A percentile compares a stretch with the other conserved stretches of the same genome.
Evolutionary conservation across 805 yeast species (phyloP).

Genomic region (Teunomyces tritomae): DNA sequence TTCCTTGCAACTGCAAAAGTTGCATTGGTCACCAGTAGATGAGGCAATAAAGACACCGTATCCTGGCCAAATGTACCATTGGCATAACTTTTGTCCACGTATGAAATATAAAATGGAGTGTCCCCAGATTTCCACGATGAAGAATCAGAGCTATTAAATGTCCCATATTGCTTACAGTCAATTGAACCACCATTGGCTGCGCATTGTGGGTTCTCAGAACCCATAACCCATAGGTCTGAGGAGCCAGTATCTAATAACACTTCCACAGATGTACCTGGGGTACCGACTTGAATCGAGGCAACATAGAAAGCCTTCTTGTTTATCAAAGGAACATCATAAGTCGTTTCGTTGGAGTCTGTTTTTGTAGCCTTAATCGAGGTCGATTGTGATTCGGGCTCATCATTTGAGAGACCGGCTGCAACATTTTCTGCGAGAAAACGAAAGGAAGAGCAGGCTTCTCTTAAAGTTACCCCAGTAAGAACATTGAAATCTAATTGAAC

Average conservation of each 20-base stretch:
- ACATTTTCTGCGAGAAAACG: not conserved
- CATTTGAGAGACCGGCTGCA: not conserved
- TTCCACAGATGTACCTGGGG: slow-evolving; percentile 52
- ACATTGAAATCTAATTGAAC: slow-evolving; percentile 24
- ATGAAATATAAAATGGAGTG: slow-evolving; percentile 33
- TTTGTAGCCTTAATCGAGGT: not conserved
- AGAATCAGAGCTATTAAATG: slow-evolving; percentile 16
- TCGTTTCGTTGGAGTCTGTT: not conserved
- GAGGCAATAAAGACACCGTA: slow-evolving; percentile 13
- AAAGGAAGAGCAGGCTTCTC: slow-evolving; percentile 13
- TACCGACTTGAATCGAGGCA: slow-evolving; percentile 43
- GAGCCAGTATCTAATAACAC: slow-evolving; percentile 77
- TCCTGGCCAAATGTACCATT: slow-evolving; percentile 47
- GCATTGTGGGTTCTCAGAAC: slow-evolving; percentile 21
- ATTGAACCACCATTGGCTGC: slow-evolving; percentile 20
- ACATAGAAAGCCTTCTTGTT: slow-evolving; percentile 15
- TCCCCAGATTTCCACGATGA: slow-evolving; percentile 12
- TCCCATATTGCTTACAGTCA: slow-evolving; percentile 18
- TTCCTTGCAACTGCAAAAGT: slow-evolving; percentile 17
- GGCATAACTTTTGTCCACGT: slow-evolving; percentile 50
- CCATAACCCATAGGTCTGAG: slow-evolving; percentile 62
- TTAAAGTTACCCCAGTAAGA: slow-evolving; percentile 18
- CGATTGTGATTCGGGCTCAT: not conserved
- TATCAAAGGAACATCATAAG: slow-evolving; percentile 5
- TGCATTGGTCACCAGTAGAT: slow-evolving; percentile 10